A percentile compares a stretch with the other conserved stretches of the same genome.
Evolutionary conservation across 2,329 filamentous ascomycete species (phyloP).

Genomic region (Thelonectria discophora): DNA sequence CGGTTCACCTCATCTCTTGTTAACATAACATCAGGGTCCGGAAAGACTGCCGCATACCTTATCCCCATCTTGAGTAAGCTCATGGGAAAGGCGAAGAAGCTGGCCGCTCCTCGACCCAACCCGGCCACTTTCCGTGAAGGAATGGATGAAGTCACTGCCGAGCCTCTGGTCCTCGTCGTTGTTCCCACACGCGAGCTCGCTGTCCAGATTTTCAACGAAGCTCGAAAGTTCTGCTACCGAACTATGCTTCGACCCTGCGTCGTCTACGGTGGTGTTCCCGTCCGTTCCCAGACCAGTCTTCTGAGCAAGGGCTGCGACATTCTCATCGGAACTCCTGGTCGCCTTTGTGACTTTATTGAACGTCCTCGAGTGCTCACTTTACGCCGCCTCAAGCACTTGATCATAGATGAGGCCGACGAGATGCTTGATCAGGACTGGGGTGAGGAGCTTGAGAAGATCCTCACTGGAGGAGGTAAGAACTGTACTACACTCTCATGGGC

Average conservation of each 20-base stretch:
- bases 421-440: slow-evolving; percentile 85
- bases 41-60: slow-evolving; percentile 94
- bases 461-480: slow-evolving; percentile 79
- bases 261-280: slow-evolving; percentile 83
- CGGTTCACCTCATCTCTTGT: background rate
- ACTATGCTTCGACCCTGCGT: slow-evolving; percentile 94
- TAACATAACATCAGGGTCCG: slow-evolving; percentile 72
- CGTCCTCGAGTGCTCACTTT: slow-evolving; percentile 75
- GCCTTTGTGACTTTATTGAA: slow-evolving; percentile 84
- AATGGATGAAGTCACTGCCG: slow-evolving; percentile 68
- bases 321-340: slow-evolving; percentile 86
- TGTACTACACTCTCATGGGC: slow-evolving; percentile 10
- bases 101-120: slow-evolving; percentile 80
- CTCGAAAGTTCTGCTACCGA: slow-evolving; percentile 90
- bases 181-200: slow-evolving; percentile 90
- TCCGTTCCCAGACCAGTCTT: slow-evolving; percentile 74
- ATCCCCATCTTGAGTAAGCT: slow-evolving; percentile 88
- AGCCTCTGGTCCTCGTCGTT: slow-evolving; percentile 88
- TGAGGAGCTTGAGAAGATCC: slow-evolving; percentile 76
- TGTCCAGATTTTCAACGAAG: slow-evolving; percentile 94
- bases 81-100: slow-evolving; percentile 94
- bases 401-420: slow-evolving; percentile 96
- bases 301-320: slow-evolving; percentile 88
- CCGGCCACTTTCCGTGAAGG: slow-evolving; percentile 62
- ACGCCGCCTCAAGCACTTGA: slow-evolving; percentile 77